Conservation (phyloP, 1,139 yeast species). For the Yamadazyma sp. region DNA sequence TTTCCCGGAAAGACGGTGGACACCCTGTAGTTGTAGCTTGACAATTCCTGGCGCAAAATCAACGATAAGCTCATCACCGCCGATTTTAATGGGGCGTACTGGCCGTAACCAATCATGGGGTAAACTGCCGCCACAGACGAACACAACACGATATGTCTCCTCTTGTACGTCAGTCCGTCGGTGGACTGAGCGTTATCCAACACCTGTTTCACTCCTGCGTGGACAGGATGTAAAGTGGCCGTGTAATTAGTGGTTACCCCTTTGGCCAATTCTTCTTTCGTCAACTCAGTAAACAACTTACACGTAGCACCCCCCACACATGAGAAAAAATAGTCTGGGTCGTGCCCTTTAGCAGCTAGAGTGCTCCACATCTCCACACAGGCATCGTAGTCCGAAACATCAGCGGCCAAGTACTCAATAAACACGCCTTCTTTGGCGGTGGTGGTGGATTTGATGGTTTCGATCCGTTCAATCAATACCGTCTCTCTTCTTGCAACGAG, state of each 20-base stretch:
- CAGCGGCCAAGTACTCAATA: conserved; percentile 58
- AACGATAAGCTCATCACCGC: conserved; percentile 78
- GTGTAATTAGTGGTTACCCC: conserved; percentile 73
- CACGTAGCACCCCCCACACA: conserved; percentile 91
- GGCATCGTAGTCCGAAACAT: conserved; percentile 58
- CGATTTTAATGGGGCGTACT: conserved; percentile 87
- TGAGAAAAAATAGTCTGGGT: conserved; percentile 75
- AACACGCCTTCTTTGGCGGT: conserved; percentile 25
- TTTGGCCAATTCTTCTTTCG: conserved; percentile 52
- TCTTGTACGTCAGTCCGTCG: conserved; percentile 19
- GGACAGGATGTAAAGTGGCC: conserved; percentile 72
- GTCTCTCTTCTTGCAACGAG: conserved; percentile 73
- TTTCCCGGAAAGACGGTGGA: conserved; percentile 81
- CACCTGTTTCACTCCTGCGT: conserved; percentile 52
- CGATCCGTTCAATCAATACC: conserved; percentile 52
- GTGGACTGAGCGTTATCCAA: conserved; percentile 11
- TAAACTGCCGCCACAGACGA: conserved; percentile 82
- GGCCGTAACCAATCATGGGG: conserved; percentile 88
- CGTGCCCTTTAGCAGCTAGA: conserved; percentile 19
- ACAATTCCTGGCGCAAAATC: conserved; percentile 77
- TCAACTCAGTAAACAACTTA: conserved; percentile 70
- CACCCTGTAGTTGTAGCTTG: conserved; percentile 63
- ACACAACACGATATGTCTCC: conserved; percentile 68
- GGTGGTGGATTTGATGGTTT: conserved; percentile 32
- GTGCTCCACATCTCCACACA: conserved; percentile 42